Evolutionary conservation across 768 basidiomycete species (phyloP), one percentile per base, ranked within the genome.

Genomic region (Chalciporus piperatus): DNA sequence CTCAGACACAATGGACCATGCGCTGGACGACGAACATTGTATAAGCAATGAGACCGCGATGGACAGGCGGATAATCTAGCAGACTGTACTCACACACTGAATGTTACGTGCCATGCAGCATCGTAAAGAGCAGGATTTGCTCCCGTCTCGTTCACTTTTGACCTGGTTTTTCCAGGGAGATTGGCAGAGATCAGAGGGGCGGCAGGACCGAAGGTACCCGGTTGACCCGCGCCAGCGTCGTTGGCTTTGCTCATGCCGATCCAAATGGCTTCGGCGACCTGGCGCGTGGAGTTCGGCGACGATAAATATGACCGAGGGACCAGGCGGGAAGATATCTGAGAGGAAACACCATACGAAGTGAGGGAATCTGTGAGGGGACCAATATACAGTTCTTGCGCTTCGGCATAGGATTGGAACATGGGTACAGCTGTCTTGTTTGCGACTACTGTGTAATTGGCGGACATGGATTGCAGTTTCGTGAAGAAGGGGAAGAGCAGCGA

Each of bases 91-190:
- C 23, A 63, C 58, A 22, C 41, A 1, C 30, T 20, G 37, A 42
- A 59, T 6, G 52, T 17, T n/a, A 63, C 50, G 16, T 54, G 52
- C 58, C 58, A 59, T 2, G 61, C 41, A 10, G 61, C 54, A 7
- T 50, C 48, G 19, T 63, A 63, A 5, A 60, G 47, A 11, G 50
- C 58, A 7, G 61, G 61, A 25, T 62, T 62, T 1, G 57, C 60
- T 1, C 50, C 60, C 0, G 60, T 57, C 41, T 51, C 54, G 17
- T 62, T 54, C 11, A 42, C 54, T 19, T 20, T 54, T 5, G 48
- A 48, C 7, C 38, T 50, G 19, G 52, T 62, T 11, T 45, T 49
- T 39, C 52, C 47, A 2, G 60, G 30, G 52, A 63, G 51, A 37
- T 52, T 45, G 4, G 53, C 60, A 23, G 56, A 59, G 16, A 62